These are phyloP conservation scores for Chalciporus sp. DNA, from an alignment of 1,284 basidiomycete genomes.

Conservation along the genomic window DNA sequence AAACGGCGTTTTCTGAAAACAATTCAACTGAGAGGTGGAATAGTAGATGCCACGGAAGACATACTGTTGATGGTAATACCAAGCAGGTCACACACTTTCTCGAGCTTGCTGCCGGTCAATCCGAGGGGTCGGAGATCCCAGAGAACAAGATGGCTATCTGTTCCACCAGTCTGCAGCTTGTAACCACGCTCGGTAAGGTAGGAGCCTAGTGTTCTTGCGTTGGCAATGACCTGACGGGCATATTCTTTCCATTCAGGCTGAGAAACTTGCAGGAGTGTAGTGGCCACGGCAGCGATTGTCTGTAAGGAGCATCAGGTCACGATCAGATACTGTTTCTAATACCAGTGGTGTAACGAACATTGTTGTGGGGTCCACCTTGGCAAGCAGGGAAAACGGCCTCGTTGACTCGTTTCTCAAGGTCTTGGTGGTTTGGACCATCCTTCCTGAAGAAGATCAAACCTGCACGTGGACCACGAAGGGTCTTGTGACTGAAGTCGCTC, in stretches of 20 bases:
- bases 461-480: conserved; percentile 96
- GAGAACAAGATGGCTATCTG: conserved; percentile 97
- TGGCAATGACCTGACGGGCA: conserved; percentile 92
- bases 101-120: conserved; percentile 96
- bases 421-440: conserved; percentile 77
- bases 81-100: conserved; percentile 97
- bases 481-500: conserved; percentile 79
- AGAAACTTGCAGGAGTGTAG: conserved; percentile 91
- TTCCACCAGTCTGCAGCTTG: conserved; percentile 96
- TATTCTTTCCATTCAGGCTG: conserved; percentile 92
- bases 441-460: conserved; percentile 99
- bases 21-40: background rate
- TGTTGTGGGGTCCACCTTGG: conserved; percentile 99
- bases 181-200: conserved; percentile 81
- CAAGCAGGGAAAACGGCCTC: conserved; percentile 99
- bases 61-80: conserved; percentile 95
- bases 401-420: conserved; percentile 96
- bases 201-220: conserved; percentile 77
- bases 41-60: conserved; percentile 30
- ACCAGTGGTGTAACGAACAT: conserved; percentile 55
- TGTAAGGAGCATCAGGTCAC: conserved; percentile 32
- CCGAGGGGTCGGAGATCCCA: conserved; percentile 97
- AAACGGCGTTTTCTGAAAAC: conserved; percentile 88
- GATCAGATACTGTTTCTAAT: background rate
- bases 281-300: conserved; percentile 96